Conservation (phyloP, 768 basidiomycete species). For the Tricholoma matsutake region DNA sequence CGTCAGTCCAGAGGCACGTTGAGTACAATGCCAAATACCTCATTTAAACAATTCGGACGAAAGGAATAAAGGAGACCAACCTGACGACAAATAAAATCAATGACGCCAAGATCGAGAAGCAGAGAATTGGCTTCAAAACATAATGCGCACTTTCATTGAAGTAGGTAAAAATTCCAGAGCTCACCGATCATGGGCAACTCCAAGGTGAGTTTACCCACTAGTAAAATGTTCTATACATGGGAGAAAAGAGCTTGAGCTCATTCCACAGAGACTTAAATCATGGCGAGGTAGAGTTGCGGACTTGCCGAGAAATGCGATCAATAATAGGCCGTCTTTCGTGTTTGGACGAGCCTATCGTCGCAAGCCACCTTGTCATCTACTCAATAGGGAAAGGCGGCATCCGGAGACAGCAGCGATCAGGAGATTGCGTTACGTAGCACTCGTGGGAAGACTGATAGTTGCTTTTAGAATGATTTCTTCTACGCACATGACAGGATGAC, state of each 20-base stretch:
- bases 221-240: background rate
- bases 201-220: background rate
- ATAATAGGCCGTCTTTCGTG: background rate
- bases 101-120: background rate
- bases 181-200: background rate
- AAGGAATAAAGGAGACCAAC: background rate
- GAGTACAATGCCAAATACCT: background rate
- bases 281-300: background rate
- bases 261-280: background rate
- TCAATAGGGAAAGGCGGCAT: background rate
- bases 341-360: background rate
- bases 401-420: background rate
- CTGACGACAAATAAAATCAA: background rate
- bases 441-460: background rate
- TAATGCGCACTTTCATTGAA: background rate
- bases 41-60: background rate
- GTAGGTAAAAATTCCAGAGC: background rate
- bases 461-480: too few species aligned
- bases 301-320: background rate
- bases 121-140: background rate
- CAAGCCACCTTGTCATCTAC: background rate
- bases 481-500: background rate
- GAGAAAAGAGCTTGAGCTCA: background rate
- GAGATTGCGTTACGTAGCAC: background rate
- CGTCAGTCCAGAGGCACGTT: background rate